These are phyloP conservation scores for Colletotrichum tabaci DNA, from an alignment of 2,329 filamentous ascomycete genomes.

Conservation along the genomic window DNA sequence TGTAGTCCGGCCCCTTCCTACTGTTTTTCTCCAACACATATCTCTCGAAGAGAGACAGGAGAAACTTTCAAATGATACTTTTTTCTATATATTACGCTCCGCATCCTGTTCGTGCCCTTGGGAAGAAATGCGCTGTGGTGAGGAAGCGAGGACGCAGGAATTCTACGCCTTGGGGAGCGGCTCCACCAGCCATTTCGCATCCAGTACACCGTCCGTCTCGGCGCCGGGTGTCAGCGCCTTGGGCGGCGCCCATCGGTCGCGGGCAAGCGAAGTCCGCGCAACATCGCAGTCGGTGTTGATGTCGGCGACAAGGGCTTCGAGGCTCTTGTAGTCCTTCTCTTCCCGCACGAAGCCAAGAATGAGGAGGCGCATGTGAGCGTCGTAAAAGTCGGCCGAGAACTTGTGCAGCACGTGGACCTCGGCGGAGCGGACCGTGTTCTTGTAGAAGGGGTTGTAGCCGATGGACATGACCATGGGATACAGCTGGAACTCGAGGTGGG, in stretches of 20 bases:
- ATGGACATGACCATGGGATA: constrained; percentile 95
- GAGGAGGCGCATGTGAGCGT: constrained; percentile 81
- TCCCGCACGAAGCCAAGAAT: constrained; percentile 91
- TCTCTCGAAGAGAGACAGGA: constrained; percentile 12
- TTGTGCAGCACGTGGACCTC: constrained; percentile 90
- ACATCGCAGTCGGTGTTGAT: constrained; percentile 92
- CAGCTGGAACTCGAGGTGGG: constrained; percentile 56
- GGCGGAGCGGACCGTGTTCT: constrained; percentile 87
- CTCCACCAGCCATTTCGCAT: constrained; percentile 58
- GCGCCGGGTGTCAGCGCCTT: constrained; percentile 47
- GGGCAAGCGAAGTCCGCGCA: constrained; percentile 78
- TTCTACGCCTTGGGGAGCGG: constrained; percentile 36
- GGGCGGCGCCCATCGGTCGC: constrained; percentile 71
- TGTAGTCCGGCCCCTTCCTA: not conserved
- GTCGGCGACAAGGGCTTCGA: constrained; percentile 88
- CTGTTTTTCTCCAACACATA: not conserved
- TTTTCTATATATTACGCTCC: constrained; percentile 28
- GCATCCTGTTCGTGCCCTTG: constrained; percentile 22
- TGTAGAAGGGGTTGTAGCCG: constrained; percentile 98
- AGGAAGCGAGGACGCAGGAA: not conserved
- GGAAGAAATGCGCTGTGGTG: not conserved
- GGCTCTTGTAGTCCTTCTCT: constrained; percentile 88
- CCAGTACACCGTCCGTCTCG: constrained; percentile 51
- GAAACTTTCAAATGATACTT: not conserved
- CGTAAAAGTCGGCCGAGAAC: constrained; percentile 89